phyloP scores from a whole-genome alignment of 2,329 filamentous ascomycete genomes.

The Scleromitrula shiraiana region DNA sequence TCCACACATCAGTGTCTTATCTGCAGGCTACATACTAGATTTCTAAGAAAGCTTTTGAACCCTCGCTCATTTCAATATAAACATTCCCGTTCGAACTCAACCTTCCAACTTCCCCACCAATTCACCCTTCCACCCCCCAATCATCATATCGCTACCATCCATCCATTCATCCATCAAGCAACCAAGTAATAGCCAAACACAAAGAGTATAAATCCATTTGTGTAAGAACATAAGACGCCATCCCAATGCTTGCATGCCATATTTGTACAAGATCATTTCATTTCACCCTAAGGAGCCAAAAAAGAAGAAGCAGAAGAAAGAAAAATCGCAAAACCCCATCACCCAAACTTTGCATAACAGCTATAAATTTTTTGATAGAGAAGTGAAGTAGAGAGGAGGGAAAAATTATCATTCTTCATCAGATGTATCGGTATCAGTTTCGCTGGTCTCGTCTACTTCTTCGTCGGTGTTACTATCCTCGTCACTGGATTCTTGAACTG shows the following conservation, averaged over 20 bases:
- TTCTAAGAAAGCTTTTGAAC: too few species aligned
- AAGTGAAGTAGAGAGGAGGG: too few species aligned
- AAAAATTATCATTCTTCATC: slow-evolving; percentile 29
- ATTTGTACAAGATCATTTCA: slow-evolving; percentile 6
- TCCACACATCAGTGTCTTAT: too few species aligned
- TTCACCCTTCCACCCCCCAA: too few species aligned
- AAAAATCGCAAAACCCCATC: slow-evolving; percentile 5
- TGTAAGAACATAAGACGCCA: slow-evolving; percentile 8
- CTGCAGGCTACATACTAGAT: too few species aligned
- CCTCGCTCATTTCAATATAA: too few species aligned
- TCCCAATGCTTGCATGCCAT: slow-evolving; percentile 1
- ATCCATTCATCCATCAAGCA: background rate
- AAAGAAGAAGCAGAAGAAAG: too few species aligned
- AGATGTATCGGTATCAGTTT: slow-evolving; percentile 51
- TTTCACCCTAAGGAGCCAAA: too few species aligned
- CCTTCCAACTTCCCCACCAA: too few species aligned
- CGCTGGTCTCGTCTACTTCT: slow-evolving; percentile 52
- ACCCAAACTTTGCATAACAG: background rate
- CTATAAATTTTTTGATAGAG: background rate
- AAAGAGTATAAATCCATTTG: slow-evolving; percentile 10
- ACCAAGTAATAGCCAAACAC: slow-evolving; percentile 9
- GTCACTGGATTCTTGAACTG: slow-evolving; percentile 58
- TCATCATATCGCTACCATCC: too few species aligned
- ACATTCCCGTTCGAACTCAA: too few species aligned
- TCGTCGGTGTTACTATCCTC: slow-evolving; percentile 73